Base-by-base conservation (phyloP, 306 rosid genomes). In the Fragaria ananassa region DNA sequence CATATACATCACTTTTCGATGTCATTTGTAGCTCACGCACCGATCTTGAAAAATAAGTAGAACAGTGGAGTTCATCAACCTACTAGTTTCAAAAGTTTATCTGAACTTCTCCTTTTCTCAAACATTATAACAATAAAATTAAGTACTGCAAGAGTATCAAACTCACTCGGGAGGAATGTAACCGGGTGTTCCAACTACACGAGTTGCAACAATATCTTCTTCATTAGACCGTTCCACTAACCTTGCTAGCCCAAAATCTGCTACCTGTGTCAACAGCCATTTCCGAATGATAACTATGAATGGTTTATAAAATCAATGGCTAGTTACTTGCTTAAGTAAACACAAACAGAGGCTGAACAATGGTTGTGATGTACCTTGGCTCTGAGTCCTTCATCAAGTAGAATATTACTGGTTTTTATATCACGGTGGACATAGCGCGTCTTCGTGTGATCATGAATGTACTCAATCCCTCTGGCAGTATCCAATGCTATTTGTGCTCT, bases 161-260 rank as follows among this genome's bases (percentile, higher is more conserved):
- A 80, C 88, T 71, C 81, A 88, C 91, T 90, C 92, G 4, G 96
- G 92, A 53, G 96, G 86, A 85, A 90, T 88, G 79, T 88, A 83
- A 79, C 92, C 96, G 8, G 88, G 92, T 58, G 96, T 90, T 74
- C 96, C 96, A 66, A 86, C 96, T 68, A 90, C 87, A 5, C 84
- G 82, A 31, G 96, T 90, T 42, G 89, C 88, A 41, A 85, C 69
- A 37, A 78, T 81, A 67, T 88, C 92, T 63, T 76, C 89, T 49
- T 83, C 89, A 9, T 72, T 82, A 31, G 86, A 81, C 74, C 91
- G 25, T 82, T 82, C 96, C 3, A 83, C 87, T 1, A 90, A 75
- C 60, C 78, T 90, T 80, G 83, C 96, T 37, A 90, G 81, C 37
- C 96, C 96, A 42, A 90, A 90, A 88, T 88, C 92, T 42, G 88